Evolutionary conservation across 139 green algal species (phyloP).

Genomic region (Coccomyxa sp.): DNA sequence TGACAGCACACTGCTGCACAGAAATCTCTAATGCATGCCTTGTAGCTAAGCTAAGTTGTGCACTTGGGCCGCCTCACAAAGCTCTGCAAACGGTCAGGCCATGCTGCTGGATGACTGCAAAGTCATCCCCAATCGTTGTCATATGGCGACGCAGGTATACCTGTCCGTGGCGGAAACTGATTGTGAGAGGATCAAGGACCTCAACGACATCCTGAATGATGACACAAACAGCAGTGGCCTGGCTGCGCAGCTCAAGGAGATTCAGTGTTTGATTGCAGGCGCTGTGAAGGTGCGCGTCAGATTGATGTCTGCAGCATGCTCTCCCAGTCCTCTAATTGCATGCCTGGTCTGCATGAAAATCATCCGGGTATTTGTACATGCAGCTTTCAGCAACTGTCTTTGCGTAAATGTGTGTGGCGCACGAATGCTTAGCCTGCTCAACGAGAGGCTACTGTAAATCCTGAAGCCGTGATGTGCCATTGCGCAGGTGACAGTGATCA

Average conservation of each 20-base stretch:
- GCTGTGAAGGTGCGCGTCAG: constrained; percentile 30
- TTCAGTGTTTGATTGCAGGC: constrained; percentile 25
- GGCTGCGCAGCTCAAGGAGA: neutral
- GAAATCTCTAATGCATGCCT: neutral
- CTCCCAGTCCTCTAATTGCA: neutral
- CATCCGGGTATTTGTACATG: too few relatives aligned
- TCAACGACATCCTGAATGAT: constrained; percentile 62
- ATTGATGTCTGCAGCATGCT: neutral
- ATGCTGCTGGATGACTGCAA: too few relatives aligned
- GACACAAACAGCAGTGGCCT: constrained; percentile 45
- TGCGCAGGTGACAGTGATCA: constrained; percentile 41
- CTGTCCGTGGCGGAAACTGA: constrained; percentile 78
- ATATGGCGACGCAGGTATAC: constrained; percentile 8
- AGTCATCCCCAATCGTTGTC: neutral
- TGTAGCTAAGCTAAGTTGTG: neutral
- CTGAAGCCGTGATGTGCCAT: neutral
- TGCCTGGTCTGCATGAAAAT: too few relatives aligned
- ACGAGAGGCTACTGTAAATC: too few relatives aligned
- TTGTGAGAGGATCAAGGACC: constrained; percentile 66
- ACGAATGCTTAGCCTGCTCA: neutral
- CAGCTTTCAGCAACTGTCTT: too few relatives aligned
- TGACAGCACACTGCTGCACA: neutral
- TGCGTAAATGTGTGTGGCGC: neutral
- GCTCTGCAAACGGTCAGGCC: too few relatives aligned
- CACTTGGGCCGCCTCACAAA: too few relatives aligned